Evolutionary conservation across 83 land plant genomes (phyloP).

Genomic region (Isoetes engelmannii): DNA sequence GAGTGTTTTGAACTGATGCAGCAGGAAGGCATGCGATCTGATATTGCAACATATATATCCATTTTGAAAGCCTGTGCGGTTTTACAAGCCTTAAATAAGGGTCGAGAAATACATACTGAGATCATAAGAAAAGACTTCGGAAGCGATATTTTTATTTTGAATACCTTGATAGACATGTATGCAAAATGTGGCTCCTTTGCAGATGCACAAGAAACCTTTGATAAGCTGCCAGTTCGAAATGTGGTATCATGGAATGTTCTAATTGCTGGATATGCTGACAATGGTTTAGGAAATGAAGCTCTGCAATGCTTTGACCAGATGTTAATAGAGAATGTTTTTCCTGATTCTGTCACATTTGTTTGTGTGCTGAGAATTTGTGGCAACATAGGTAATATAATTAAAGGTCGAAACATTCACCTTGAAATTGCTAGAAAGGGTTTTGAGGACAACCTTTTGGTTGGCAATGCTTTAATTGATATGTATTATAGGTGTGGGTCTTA

Average conservation of each 20-base stretch:
- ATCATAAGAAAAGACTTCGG: conserved; percentile 4
- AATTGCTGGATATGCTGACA: conserved; percentile 20
- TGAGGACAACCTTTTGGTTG: conserved; percentile 12
- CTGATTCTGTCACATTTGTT: conserved; percentile 20
- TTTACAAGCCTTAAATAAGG: conserved; percentile 13
- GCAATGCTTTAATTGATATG: conserved; percentile 23
- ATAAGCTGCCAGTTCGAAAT: conserved; percentile 13
- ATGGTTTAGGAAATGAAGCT: conserved; percentile 22
- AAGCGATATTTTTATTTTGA: conserved; percentile 18
- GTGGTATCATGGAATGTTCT: conserved; percentile 25
- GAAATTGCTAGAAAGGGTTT: conserved; percentile 12
- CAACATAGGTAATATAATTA: conserved; percentile 14
- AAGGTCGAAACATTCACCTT: conserved; percentile 6
- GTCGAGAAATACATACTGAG: conserved; percentile 14
- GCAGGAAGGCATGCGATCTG: conserved; percentile 14
- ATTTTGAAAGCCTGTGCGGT: conserved; percentile 20
- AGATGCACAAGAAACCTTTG: conserved; percentile 16
- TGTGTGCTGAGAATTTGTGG: conserved; percentile 19
- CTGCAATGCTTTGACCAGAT: conserved; percentile 13
- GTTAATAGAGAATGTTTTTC: neutral
- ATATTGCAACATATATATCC: conserved; percentile 15
- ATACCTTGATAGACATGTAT: conserved; percentile 26
- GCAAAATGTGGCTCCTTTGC: conserved; percentile 20
- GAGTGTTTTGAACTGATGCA: conserved; percentile 18
- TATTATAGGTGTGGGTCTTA: conserved; percentile 19